Evolutionary conservation across 345 rosid species (phyloP).

Genomic region (Stellera chamaejasme): DNA sequence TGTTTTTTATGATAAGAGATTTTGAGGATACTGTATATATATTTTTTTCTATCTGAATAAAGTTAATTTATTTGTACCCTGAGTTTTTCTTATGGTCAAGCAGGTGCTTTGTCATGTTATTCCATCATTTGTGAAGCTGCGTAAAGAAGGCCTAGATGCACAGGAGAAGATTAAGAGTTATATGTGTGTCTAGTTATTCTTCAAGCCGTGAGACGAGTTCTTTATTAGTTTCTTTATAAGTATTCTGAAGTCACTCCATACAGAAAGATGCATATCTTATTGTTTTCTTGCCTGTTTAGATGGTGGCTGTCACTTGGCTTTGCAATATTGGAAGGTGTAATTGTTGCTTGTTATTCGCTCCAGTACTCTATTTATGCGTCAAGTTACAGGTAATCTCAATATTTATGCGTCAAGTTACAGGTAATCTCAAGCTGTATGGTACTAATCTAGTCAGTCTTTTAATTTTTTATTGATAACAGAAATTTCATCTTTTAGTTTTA

Average conservation of each 20-base stretch:
- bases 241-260: neutral
- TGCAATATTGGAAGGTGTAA: conserved; percentile 75
- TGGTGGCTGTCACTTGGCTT: conserved; percentile 95
- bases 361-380: conserved; percentile 82
- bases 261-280: neutral
- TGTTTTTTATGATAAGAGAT: no score
- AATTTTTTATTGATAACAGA: neutral
- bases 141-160: conserved; percentile 97
- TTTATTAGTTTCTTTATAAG: conserved; percentile 17
- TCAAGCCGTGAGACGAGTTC: conserved; percentile 62
- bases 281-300: conserved; percentile 33
- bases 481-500: neutral
- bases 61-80: neutral
- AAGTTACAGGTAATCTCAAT: conserved; percentile 59
- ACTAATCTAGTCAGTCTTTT: conserved; percentile 5
- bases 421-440: conserved; percentile 29
- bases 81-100: conserved; percentile 10
- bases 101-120: conserved; percentile 86
- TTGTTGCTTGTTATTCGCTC: conserved; percentile 76
- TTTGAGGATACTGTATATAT: no score
- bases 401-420: conserved; percentile 71
- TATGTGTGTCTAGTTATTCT: conserved; percentile 83
- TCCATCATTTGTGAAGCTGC: conserved; percentile 86
- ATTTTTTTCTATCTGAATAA: neutral
- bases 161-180: conserved; percentile 97